Evolutionary conservation across 208 protist species (phyloP).

Genomic region (Herpetomonas muscarum): DNA sequence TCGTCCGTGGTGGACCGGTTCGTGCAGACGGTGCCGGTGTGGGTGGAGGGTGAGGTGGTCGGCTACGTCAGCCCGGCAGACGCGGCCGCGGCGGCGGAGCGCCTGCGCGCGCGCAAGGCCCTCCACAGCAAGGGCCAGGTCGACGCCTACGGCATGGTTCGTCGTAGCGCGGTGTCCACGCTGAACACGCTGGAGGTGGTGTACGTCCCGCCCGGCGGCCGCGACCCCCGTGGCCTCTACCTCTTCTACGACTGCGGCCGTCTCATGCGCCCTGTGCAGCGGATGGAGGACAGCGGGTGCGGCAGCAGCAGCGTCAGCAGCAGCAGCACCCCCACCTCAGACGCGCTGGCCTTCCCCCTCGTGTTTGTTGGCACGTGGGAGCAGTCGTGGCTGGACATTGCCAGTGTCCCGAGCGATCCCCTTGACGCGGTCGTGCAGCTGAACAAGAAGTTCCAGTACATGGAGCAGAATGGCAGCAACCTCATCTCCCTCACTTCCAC

Average conservation of each 20-base stretch:
- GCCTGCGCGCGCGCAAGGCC: constrained; percentile 49
- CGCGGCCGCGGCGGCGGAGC: constrained; percentile 30
- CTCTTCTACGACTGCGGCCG: constrained; percentile 91
- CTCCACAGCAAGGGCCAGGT: constrained; percentile 38
- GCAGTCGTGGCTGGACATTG: constrained; percentile 98
- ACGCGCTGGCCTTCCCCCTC: constrained; percentile 63
- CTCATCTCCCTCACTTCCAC: constrained; percentile 97
- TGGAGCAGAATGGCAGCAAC: constrained; percentile 93
- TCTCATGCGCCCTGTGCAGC: constrained; percentile 95
- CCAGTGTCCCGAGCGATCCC: constrained; percentile 81
- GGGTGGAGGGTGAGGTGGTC: constrained; percentile 89
- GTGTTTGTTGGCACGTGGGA: constrained; percentile 96
- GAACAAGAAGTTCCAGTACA: constrained; percentile 89
- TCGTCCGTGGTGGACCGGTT: constrained; percentile 39
- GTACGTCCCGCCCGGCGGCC: constrained; percentile 59
- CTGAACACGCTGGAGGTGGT: constrained; percentile 80
- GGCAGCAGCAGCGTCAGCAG: constrained; percentile 74
- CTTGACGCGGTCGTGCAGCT: constrained; percentile 72
- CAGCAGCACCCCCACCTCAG: constrained; percentile 18
- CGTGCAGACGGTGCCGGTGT: constrained; percentile 78
- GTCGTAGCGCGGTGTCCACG: constrained; percentile 38
- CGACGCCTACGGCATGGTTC: constrained; percentile 57
- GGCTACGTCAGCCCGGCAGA: constrained; percentile 73
- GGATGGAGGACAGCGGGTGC: constrained; percentile 61
- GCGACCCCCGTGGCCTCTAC: constrained; percentile 80